A percentile compares a stretch with the other conserved stretches of the same genome.
Evolutionary conservation across 179 eudicot species (phyloP).

Genomic region (Spergularia azorica): DNA sequence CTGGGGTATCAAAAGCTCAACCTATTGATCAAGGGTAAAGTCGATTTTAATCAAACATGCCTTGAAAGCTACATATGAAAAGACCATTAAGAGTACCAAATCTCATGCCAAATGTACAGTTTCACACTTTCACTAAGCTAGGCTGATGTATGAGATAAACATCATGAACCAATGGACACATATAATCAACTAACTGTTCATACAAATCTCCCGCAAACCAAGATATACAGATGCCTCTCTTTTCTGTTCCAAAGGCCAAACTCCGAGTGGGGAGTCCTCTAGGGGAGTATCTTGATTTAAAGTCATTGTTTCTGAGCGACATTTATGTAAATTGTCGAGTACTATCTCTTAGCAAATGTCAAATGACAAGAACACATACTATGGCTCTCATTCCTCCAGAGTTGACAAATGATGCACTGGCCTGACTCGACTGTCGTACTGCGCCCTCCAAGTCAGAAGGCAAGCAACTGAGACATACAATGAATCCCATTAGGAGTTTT

Average conservation of each 20-base stretch:
- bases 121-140: conserved; percentile 6
- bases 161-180: too few relatives aligned
- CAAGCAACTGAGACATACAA: conserved; percentile 67
- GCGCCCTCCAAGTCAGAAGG: conserved; percentile 97
- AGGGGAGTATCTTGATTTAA: too few relatives aligned
- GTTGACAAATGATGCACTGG: conserved; percentile 73
- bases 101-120: background rate
- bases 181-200: too few relatives aligned
- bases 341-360: background rate
- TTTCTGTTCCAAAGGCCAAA: too few relatives aligned
- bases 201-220: too few relatives aligned
- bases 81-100: background rate
- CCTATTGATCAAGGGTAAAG: conserved; percentile 41
- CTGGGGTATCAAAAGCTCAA: conserved; percentile 96
- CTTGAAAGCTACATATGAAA: background rate
- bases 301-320: background rate
- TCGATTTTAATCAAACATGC: background rate
- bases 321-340: background rate
- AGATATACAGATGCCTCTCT: too few relatives aligned
- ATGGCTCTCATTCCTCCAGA: conserved; percentile 97
- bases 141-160: background rate
- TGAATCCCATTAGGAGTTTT: conserved; percentile 16
- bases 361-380: conserved; percentile 49
- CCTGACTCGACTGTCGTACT: conserved; percentile 86
- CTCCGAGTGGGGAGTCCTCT: too few relatives aligned